Evolutionary conservation across 1,284 basidiomycete species (phyloP), one percentile per base, ranked within the genome.

Genomic region (Austroboletus niveus): DNA sequence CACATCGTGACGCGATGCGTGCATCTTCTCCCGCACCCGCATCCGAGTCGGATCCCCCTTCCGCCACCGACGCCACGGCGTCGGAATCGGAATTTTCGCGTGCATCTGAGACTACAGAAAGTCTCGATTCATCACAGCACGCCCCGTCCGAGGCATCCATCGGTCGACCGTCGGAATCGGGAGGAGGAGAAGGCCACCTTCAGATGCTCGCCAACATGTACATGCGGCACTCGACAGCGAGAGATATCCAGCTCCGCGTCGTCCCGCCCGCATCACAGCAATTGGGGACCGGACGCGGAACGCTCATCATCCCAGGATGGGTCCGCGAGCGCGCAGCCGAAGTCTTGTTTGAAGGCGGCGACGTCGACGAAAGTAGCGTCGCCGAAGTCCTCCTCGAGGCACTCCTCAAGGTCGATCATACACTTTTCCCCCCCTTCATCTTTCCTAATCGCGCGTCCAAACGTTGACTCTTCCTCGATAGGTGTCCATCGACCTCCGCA

Each of bases 231-330:
- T 90, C 89, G 11, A 86, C 83, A 15, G 85, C 89, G 5, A 87
- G 85, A 6, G 81, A 89, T 55, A 68, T 92, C 36, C 78, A 76
- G 11, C 75, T 91, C 66, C 77, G 75, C 4, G 85, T 91, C 15
- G 69, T 77, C 22, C 87, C 88, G 29, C 85, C 87, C 5, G 60
- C 70, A 1, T 72, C 79, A 20, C 84, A 87, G 62, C 83, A 82
- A 59, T 72, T 73, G 6, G 85, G 85, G 1, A 88, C 85, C 0
- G 87, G 87, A 1, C 70, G 76, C n/a, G 92, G 92, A 0, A 89
- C 85, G 0, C 70, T 98, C 35, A 76, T 89, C 41, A 83, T 99
- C 39, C 96, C 96, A 0, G 95, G 95, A 0, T 99, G 97, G 96
- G 78, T 98, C 24, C 75, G 96, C 35, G 94, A 98, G 66, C 79